phyloP scores from a whole-genome alignment of 2,329 filamentous ascomycete species.

The Conoideocrella luteorostrata region DNA sequence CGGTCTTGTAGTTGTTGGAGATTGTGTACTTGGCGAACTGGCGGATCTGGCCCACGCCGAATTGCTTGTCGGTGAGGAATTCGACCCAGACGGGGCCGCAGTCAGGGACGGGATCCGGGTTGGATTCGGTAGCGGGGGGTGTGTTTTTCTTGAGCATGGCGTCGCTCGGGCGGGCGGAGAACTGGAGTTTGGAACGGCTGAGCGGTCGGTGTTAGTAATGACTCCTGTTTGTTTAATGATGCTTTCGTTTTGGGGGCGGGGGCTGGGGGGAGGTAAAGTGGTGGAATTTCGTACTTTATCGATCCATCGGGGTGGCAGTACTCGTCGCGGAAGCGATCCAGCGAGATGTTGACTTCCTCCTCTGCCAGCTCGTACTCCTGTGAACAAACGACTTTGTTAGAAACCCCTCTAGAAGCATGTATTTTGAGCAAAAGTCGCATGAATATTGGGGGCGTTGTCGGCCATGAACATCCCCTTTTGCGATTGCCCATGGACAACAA shows the following conservation, averaged over 20 bases:
- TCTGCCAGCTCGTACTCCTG: constrained; percentile 92
- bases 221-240: background rate
- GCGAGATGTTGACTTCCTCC: constrained; percentile 78
- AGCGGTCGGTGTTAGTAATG: background rate
- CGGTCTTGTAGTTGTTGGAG: constrained; percentile 76
- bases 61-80: constrained; percentile 72
- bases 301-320: constrained; percentile 68
- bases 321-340: constrained; percentile 70
- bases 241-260: background rate
- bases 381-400: no score
- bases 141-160: constrained; percentile 83
- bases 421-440: no score
- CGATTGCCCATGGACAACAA: no score
- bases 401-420: no score
- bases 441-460: no score
- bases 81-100: constrained; percentile 90
- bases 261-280: no score
- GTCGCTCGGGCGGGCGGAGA: constrained; percentile 78
- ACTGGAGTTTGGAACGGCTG: constrained; percentile 78
- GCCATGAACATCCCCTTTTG: no score
- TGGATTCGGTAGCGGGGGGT: constrained; percentile 58
- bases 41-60: constrained; percentile 91
- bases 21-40: constrained; percentile 78
- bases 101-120: constrained; percentile 64
- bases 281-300: constrained; percentile 57